A percentile compares a stretch with the other conserved stretches of the same genome.
phyloP scores from a whole-genome alignment of 768 basidiomycete genomes.

The Panellus pusillus region DNA sequence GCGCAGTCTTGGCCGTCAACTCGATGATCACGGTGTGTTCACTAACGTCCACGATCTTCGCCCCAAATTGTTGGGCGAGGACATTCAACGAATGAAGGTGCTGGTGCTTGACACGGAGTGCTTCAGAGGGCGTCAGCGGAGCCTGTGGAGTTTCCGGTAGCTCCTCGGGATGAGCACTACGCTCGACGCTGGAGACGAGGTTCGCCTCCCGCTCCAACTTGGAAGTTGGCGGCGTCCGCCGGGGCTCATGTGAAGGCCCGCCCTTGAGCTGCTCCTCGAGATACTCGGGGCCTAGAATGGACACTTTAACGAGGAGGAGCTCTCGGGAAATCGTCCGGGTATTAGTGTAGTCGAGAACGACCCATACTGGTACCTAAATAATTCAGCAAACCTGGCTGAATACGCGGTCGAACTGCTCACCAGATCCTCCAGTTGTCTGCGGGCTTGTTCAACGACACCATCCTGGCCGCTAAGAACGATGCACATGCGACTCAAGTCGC shows the following conservation, averaged over 20 bases:
- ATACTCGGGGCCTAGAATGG: constrained; percentile 96
- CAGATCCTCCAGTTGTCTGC: constrained; percentile 93
- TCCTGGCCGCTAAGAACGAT: constrained; percentile 97
- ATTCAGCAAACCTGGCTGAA: background rate
- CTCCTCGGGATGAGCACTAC: constrained; percentile 42
- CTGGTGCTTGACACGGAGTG: constrained; percentile 85
- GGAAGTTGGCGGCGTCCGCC: constrained; percentile 39
- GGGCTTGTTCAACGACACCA: constrained; percentile 95
- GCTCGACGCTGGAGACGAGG: constrained; percentile 80
- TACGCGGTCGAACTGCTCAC: constrained; percentile 47
- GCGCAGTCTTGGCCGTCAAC: constrained; percentile 86
- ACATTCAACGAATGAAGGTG: constrained; percentile 85
- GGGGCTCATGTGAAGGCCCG: constrained; percentile 80
- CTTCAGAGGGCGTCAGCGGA: constrained; percentile 74
- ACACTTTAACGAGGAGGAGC: constrained; percentile 92
- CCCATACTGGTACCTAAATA: constrained; percentile 96
- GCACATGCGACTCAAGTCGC: constrained; percentile 96
- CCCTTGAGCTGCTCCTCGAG: constrained; percentile 88
- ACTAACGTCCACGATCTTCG: constrained; percentile 90
- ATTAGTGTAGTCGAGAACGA: constrained; percentile 95
- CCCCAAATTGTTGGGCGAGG: constrained; percentile 86
- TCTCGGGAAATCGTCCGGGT: constrained; percentile 91
- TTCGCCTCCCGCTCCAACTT: constrained; percentile 72
- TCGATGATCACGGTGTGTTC: constrained; percentile 96
- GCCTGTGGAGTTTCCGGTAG: constrained; percentile 28